Evolutionary conservation across 192 early-diverging fungal genomes (phyloP).

Genomic region (Podila clonocystis): DNA sequence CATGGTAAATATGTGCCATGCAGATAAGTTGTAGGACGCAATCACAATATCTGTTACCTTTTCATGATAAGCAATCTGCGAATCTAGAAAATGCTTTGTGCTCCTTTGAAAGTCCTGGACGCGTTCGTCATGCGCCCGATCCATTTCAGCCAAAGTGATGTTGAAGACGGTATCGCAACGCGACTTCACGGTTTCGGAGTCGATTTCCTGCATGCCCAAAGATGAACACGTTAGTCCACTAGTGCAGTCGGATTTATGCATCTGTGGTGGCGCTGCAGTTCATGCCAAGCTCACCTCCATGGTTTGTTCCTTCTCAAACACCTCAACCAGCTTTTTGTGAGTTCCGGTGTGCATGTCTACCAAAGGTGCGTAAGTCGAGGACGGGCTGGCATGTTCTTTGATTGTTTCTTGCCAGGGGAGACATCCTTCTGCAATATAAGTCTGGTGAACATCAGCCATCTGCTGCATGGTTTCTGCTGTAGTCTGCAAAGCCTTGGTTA

Average conservation of each 20-base stretch:
- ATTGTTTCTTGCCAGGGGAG: slow-evolving; percentile 48
- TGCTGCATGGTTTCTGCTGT: slow-evolving; percentile 52
- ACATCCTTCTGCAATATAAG: slow-evolving; percentile 42
- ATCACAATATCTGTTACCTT: slow-evolving; percentile 33
- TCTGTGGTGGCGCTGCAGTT: not conserved
- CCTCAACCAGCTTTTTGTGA: slow-evolving; percentile 52
- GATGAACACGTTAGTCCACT: not conserved
- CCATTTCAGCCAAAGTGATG: slow-evolving; percentile 54
- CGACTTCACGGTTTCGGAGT: slow-evolving; percentile 53
- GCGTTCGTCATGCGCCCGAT: slow-evolving; percentile 57
- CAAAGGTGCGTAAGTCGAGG: slow-evolving; percentile 37
- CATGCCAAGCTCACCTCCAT: slow-evolving; percentile 15
- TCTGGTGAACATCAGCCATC: slow-evolving; percentile 51
- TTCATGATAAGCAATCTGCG: slow-evolving; percentile 54
- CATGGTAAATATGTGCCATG: too few species aligned
- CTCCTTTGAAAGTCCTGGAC: slow-evolving; percentile 49
- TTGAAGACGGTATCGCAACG: slow-evolving; percentile 59
- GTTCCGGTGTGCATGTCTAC: slow-evolving; percentile 55
- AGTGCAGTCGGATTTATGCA: slow-evolving; percentile 3
- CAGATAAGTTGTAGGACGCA: not conserved
- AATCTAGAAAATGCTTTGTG: slow-evolving; percentile 55
- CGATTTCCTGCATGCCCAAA: slow-evolving; percentile 23
- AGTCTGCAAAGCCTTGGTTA: slow-evolving; percentile 56
- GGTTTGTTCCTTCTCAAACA: slow-evolving; percentile 46
- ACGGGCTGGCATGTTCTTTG: slow-evolving; percentile 46